Percentiles rank a stretch among this genome's conserved stretches.
phyloP scores from a whole-genome alignment of 805 yeast genomes.

The Clavispora fructus region DNA sequence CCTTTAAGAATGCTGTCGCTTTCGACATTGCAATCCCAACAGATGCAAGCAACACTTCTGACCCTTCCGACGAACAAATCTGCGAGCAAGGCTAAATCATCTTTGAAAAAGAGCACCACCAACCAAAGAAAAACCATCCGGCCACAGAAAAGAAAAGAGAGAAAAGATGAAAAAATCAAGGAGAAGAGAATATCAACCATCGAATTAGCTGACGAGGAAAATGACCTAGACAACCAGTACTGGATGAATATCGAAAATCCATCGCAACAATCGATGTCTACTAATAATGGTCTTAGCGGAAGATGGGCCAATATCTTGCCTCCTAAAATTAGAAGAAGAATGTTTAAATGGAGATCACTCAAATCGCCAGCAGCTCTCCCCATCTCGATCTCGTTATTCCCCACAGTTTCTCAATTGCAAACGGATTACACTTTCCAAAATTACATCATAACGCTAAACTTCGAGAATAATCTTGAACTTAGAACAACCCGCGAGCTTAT shows the following conservation, averaged over 20 bases:
- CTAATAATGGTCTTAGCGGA: slow-evolving; percentile 51
- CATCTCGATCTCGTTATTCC: slow-evolving; percentile 71
- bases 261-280: slow-evolving; percentile 57
- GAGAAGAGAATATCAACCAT: slow-evolving; percentile 9
- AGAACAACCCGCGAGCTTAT: slow-evolving; percentile 54
- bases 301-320: slow-evolving; percentile 94
- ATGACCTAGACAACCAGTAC: slow-evolving; percentile 15
- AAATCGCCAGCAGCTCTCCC: slow-evolving; percentile 94
- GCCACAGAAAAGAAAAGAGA: not conserved
- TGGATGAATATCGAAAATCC: slow-evolving; percentile 56
- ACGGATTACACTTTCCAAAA: slow-evolving; percentile 72
- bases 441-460: slow-evolving; percentile 71
- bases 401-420: slow-evolving; percentile 62
- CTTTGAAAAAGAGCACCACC: not conserved
- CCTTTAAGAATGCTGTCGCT: not conserved
- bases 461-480: slow-evolving; percentile 47
- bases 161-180: not conserved
- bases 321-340: slow-evolving; percentile 53
- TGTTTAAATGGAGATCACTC: slow-evolving; percentile 88
- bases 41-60: not conserved
- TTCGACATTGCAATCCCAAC: not conserved
- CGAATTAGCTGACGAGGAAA: slow-evolving; percentile 7
- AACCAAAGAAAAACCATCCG: not conserved
- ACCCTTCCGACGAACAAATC: not conserved
- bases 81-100: not conserved